Conservation (phyloP, 805 yeast genomes). For the Hanseniaspora jakobsenii region DNA sequence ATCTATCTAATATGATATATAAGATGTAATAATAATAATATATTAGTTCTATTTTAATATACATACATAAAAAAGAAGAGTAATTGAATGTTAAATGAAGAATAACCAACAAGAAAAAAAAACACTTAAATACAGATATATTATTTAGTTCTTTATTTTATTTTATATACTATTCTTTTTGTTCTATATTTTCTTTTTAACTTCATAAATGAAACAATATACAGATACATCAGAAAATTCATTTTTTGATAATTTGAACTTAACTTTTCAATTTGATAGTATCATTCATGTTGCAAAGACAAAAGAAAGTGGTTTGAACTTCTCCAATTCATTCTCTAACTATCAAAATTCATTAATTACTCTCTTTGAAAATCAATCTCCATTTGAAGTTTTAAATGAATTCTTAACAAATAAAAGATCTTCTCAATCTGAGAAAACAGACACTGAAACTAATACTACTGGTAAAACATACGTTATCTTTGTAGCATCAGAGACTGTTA, state of each 20-base stretch:
- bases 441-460: background rate
- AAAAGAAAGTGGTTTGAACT: constrained; percentile 6
- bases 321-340: background rate
- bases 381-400: constrained; percentile 19
- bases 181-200: no score
- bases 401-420: constrained; percentile 1
- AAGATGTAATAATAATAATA: no score
- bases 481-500: constrained; percentile 10
- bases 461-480: constrained; percentile 4
- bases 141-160: no score
- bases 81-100: no score
- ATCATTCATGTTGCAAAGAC: constrained; percentile 12
- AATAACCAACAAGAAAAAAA: no score
- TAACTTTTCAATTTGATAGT: constrained; percentile 8
- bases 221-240: background rate
- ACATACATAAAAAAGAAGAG: no score
- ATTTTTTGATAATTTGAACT: constrained; percentile 4
- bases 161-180: no score
- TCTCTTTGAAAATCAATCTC: constrained; percentile 25
- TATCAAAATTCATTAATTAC: constrained; percentile 18
- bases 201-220: constrained; percentile 3
- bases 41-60: no score
- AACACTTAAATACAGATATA: no score
- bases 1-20: no score
- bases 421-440: background rate